phyloP scores from a whole-genome alignment of 805 yeast species.

The Ascoidea tarda region DNA sequence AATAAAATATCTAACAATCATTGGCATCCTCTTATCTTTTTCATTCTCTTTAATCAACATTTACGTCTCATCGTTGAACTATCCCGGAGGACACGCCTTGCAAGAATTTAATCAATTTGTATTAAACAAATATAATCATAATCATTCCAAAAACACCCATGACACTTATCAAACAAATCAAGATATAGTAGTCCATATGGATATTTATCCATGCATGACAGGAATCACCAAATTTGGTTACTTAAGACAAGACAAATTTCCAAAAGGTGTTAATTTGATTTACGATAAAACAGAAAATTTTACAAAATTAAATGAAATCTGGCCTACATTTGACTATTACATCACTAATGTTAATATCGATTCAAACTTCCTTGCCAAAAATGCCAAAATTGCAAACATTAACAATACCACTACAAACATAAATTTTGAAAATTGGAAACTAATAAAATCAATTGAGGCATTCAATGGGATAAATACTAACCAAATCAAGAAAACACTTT shows the following conservation, averaged over 20 bases:
- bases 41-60: conserved; percentile 36
- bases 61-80: conserved; percentile 55
- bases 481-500: conserved; percentile 10
- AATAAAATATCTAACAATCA: conserved; percentile 3
- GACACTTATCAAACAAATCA: conserved; percentile 8
- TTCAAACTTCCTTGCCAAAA: not conserved
- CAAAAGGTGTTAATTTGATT: conserved; percentile 17
- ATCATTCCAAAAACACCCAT: not conserved
- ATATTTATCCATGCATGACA: conserved; percentile 73
- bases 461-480: conserved; percentile 25
- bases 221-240: conserved; percentile 74
- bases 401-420: not conserved
- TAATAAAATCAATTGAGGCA: conserved; percentile 23
- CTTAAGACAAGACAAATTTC: conserved; percentile 20
- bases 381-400: not conserved
- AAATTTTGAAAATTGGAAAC: conserved; percentile 24
- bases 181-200: conserved; percentile 47
- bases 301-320: conserved; percentile 21
- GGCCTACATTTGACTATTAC: conserved; percentile 37
- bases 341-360: conserved; percentile 24
- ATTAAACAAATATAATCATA: conserved; percentile 8
- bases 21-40: conserved; percentile 20
- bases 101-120: conserved; percentile 31
- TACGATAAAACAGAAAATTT: conserved; percentile 71
- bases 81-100: conserved; percentile 82